A percentile compares a stretch with the other conserved stretches of the same genome.
These are phyloP conservation scores for Nigrograna mackinnonii DNA, from an alignment of 2,329 filamentous ascomycete genomes.

Conservation along the genomic window DNA sequence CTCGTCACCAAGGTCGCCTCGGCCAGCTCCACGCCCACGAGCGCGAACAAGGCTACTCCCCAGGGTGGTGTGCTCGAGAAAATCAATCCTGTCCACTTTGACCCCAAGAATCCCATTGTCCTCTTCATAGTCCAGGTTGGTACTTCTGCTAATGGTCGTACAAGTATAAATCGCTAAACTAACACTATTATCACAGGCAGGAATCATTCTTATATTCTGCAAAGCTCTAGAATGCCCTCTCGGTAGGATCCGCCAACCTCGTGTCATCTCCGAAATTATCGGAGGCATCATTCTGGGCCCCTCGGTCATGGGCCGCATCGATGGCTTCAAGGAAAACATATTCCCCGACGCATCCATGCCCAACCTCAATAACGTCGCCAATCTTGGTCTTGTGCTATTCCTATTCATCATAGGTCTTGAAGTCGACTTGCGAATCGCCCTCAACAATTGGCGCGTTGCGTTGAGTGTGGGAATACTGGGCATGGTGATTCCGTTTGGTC, in stretches of 20 bases:
- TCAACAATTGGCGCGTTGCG: constrained; percentile 77
- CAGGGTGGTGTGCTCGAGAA: constrained; percentile 75
- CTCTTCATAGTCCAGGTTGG: constrained; percentile 75
- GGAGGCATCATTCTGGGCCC: constrained; percentile 81
- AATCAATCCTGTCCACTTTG: constrained; percentile 69
- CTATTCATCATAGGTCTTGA: constrained; percentile 85
- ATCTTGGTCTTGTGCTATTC: constrained; percentile 79
- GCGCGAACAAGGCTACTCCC: constrained; percentile 38
- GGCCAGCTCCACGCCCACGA: constrained; percentile 22
- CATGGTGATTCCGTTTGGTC: constrained; percentile 78
- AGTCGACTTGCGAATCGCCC: constrained; percentile 75
- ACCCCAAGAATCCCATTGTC: constrained; percentile 71
- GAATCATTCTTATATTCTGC: constrained; percentile 73
- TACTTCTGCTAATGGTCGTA: not conserved
- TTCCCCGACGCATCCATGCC: constrained; percentile 76
- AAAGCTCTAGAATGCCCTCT: constrained; percentile 74
- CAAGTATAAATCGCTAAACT: not conserved
- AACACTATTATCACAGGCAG: constrained; percentile 56
- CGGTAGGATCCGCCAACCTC: constrained; percentile 73
- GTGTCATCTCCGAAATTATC: constrained; percentile 80
- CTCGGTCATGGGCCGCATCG: constrained; percentile 82
- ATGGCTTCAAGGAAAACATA: constrained; percentile 72
- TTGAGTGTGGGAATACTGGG: constrained; percentile 74
- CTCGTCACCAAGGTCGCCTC: constrained; percentile 10
- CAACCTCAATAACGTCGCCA: constrained; percentile 67